Conservation (phyloP, 371 early-diverging fungal genomes). For the Funneliformis caledonium region DNA sequence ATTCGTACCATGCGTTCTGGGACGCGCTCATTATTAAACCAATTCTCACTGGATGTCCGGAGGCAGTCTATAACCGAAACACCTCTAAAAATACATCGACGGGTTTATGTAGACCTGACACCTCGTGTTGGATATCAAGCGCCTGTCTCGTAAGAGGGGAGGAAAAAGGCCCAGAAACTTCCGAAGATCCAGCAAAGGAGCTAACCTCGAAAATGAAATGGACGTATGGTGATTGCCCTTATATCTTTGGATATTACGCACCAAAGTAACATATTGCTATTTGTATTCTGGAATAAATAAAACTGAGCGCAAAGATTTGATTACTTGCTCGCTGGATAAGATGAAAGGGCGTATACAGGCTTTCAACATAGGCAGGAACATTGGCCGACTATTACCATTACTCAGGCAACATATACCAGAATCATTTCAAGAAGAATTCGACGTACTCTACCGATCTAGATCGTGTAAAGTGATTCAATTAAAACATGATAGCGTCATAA, state of each 20-base stretch:
- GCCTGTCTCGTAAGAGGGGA: constrained; percentile 19
- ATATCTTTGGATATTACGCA: constrained; percentile 23
- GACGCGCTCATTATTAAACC: constrained; percentile 13
- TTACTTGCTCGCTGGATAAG: background rate
- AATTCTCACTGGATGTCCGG: background rate
- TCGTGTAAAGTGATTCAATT: constrained; percentile 12
- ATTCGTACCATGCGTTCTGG: constrained; percentile 13
- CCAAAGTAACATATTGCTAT: constrained; percentile 11
- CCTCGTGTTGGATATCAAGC: background rate
- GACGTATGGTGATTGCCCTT: constrained; percentile 9
- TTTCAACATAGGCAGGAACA: background rate
- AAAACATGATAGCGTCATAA: background rate
- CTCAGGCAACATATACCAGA: background rate
- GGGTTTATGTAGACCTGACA: background rate
- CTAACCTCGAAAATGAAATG: background rate
- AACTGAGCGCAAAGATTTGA: background rate
- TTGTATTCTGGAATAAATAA: background rate
- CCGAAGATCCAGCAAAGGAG: background rate
- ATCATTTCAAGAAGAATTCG: background rate
- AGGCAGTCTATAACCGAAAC: background rate
- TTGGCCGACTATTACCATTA: background rate
- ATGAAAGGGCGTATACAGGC: background rate
- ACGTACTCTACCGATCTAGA: background rate
- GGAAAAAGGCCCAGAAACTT: constrained; percentile 4
- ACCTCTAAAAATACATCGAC: background rate